Conservation (phyloP, 805 yeast species). For the Nakazawaea populi region DNA sequence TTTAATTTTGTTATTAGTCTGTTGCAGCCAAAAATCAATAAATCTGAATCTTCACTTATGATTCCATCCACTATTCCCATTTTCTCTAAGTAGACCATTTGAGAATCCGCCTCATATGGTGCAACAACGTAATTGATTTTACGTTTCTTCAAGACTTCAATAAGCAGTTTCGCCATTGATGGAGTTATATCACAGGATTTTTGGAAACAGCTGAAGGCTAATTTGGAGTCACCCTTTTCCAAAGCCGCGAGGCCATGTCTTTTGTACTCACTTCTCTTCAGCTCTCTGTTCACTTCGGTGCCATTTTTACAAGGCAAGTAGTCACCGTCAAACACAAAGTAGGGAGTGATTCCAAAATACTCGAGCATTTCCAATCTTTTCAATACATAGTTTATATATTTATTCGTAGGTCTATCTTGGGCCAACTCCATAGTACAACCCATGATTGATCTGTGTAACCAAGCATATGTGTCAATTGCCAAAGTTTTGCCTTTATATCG, state of each 20-base stretch:
- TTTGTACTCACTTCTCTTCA: constrained; percentile 52
- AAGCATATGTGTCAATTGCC: constrained; percentile 94
- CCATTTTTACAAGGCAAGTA: constrained; percentile 69
- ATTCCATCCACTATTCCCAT: constrained; percentile 75
- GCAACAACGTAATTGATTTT: constrained; percentile 78
- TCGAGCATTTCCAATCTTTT: constrained; percentile 61
- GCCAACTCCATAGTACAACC: constrained; percentile 83
- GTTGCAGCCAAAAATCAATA: constrained; percentile 80
- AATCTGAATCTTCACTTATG: constrained; percentile 90
- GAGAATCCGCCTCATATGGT: constrained; percentile 98
- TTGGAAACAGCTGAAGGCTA: constrained; percentile 64
- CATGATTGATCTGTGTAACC: constrained; percentile 87
- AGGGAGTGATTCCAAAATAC: constrained; percentile 69
- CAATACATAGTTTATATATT: constrained; percentile 64
- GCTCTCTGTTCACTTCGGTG: constrained; percentile 63
- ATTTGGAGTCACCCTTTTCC: constrained; percentile 44
- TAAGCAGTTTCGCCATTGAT: constrained; percentile 82
- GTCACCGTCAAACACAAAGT: constrained; percentile 92
- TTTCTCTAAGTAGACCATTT: constrained; percentile 84
- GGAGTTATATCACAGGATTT: constrained; percentile 86
- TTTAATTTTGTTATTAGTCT: constrained; percentile 75
- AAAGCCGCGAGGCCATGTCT: constrained; percentile 47
- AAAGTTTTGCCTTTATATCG: constrained; percentile 66
- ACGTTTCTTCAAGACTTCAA: constrained; percentile 57
- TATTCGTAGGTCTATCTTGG: constrained; percentile 60